phyloP scores from a whole-genome alignment of 441 rosid species.

The Melastoma candidum region DNA sequence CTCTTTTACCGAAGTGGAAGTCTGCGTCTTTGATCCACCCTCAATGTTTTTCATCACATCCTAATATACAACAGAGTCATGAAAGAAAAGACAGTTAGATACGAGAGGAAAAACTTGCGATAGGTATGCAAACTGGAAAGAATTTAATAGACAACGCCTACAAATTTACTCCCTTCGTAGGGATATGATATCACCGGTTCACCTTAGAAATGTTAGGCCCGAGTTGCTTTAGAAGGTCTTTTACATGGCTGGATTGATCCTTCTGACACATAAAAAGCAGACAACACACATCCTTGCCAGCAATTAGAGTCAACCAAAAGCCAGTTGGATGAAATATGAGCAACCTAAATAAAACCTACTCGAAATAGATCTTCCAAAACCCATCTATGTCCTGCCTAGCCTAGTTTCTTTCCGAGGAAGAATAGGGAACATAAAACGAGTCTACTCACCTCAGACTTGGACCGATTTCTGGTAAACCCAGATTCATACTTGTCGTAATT shows the following conservation, averaged over 20 bases:
- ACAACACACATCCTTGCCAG: too few relatives aligned
- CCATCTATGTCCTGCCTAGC: too few relatives aligned
- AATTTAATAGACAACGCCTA: too few relatives aligned
- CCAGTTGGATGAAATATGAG: too few relatives aligned
- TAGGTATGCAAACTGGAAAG: too few relatives aligned
- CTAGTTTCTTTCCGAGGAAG: background rate
- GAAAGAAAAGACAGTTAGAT: conserved; percentile 2
- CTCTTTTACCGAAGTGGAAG: conserved; percentile 19
- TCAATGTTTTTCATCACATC: conserved; percentile 21
- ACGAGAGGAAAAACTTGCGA: background rate
- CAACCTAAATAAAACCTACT: too few relatives aligned
- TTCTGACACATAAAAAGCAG: conserved; percentile 26
- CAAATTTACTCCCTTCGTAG: too few relatives aligned
- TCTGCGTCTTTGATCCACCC: conserved; percentile 31
- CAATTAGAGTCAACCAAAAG: too few relatives aligned
- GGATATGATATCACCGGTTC: background rate
- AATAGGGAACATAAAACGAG: background rate
- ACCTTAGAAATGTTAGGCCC: conserved; percentile 55
- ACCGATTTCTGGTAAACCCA: conserved; percentile 13
- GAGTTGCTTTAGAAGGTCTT: conserved; percentile 34
- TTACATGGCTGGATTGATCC: conserved; percentile 28
- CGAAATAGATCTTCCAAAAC: too few relatives aligned
- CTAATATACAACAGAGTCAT: conserved; percentile 25
- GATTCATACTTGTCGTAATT: conserved; percentile 20
- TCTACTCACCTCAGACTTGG: conserved; percentile 23